phyloP scores from a whole-genome alignment of 2,329 filamentous ascomycete species.

The Leptographium flavum region DNA sequence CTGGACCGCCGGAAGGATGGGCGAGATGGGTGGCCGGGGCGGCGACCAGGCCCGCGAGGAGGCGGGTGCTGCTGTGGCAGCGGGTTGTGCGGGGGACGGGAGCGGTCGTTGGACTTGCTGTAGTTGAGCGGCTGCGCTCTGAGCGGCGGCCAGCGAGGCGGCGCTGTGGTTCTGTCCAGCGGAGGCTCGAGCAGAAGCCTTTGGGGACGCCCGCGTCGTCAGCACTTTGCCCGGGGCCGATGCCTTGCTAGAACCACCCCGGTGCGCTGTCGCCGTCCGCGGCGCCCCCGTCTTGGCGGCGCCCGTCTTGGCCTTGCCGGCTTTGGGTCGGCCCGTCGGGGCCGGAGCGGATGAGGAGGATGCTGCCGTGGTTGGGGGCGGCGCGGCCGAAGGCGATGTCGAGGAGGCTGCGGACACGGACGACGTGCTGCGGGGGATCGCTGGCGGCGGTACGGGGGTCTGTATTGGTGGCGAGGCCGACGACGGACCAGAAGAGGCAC shows the following conservation, averaged over 20 bases:
- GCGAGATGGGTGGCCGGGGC: conserved; percentile 35
- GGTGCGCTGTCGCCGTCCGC: not conserved
- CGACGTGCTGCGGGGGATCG: not conserved
- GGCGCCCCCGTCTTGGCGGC: not conserved
- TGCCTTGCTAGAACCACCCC: not conserved
- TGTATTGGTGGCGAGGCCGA: not conserved
- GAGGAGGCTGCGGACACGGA: no score
- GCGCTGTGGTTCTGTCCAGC: not conserved
- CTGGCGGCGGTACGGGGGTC: conserved; percentile 3
- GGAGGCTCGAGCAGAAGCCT: not conserved
- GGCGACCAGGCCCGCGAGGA: conserved; percentile 27
- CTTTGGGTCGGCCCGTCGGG: no score
- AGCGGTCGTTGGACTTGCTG: not conserved
- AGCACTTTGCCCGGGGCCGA: not conserved
- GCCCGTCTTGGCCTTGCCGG: not conserved
- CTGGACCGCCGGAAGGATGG: conserved; percentile 29
- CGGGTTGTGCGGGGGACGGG: no score
- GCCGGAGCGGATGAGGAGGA: no score
- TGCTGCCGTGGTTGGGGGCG: not conserved
- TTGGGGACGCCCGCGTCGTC: not conserved
- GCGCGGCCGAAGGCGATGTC: no score
- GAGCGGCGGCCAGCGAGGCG: not conserved
- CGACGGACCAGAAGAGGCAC: not conserved
- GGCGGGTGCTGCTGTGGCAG: conserved; percentile 3
- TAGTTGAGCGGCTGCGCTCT: not conserved